Percentiles rank a stretch among this genome's conserved stretches.
Evolutionary conservation across 257 asterid genomes (phyloP).

Genomic region (Scutellaria galericulata): DNA sequence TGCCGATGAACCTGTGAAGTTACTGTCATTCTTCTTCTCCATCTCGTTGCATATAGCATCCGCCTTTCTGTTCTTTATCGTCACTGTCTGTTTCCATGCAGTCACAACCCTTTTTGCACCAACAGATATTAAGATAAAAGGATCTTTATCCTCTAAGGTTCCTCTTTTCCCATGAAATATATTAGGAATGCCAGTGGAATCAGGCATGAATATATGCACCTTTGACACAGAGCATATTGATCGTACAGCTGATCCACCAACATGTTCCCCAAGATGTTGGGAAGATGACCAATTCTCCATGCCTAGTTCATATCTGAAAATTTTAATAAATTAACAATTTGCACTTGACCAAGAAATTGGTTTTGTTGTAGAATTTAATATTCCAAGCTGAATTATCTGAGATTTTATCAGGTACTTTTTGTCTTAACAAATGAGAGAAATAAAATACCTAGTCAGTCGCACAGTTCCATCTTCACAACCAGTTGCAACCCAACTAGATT

Average conservation of each 20-base stretch:
- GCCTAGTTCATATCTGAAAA: slow-evolving; percentile 69
- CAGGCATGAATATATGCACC: slow-evolving; percentile 53
- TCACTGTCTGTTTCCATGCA: slow-evolving; percentile 77
- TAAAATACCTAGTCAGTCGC: slow-evolving; percentile 80
- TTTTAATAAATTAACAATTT: slow-evolving; percentile 33
- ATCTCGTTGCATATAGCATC: slow-evolving; percentile 38
- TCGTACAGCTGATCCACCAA: slow-evolving; percentile 97
- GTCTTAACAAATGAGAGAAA: slow-evolving; percentile 27
- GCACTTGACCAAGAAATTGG: slow-evolving; percentile 2
- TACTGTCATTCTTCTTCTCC: slow-evolving; percentile 39
- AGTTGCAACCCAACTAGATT: slow-evolving; percentile 77
- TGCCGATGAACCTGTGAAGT: slow-evolving; percentile 45
- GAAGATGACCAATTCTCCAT: slow-evolving; percentile 74
- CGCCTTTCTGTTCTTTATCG: slow-evolving; percentile 38
- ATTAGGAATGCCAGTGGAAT: slow-evolving; percentile 42
- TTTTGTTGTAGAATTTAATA: slow-evolving; percentile 5
- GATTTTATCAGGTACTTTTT: slow-evolving; percentile 15
- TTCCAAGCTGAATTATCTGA: slow-evolving; percentile 20
- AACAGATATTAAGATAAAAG: slow-evolving; percentile 76
- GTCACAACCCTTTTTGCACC: slow-evolving; percentile 97
- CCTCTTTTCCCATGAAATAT: slow-evolving; percentile 40
- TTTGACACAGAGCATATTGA: slow-evolving; percentile 74
- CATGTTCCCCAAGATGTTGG: slow-evolving; percentile 91
- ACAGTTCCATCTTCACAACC: slow-evolving; percentile 99
- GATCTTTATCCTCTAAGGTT: slow-evolving; percentile 49